Evolutionary conservation across 2,329 filamentous ascomycete species (phyloP), one percentile per base, ranked within the genome.

Genomic region (Fusarium nanum): DNA sequence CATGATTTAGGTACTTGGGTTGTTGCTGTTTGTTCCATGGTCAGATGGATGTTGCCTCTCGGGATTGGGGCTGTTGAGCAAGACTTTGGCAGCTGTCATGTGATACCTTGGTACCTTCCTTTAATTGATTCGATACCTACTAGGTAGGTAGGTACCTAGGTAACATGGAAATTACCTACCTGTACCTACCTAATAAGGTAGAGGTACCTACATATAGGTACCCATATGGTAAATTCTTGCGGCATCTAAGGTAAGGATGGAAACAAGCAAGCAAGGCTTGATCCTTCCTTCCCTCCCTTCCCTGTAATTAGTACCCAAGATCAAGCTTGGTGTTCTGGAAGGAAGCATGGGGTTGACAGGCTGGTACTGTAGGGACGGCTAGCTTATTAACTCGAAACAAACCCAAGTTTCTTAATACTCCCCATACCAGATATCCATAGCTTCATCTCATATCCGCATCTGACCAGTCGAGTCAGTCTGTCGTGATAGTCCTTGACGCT

Each of bases 311-410:
- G 30, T 18, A 37, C 34, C 34, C 34, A 53, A 50, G 37, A 47
- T 49, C 41, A 30, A 52, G 49, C 32, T 52, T 14, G 16, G 23
- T 64, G 40, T 71, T 70, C 55, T 70, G 60, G 67, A 68, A 71
- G 50, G 59, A 41, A 46, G 40, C 50, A 46, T 64, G 44, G 45
- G 32, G 40, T 18, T 42, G 23, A 27, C 45, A 55, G 41, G 50
- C 44, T 32, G 22, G 46, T n/a, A n/a, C n/a, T n/a, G n/a, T 25
- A 30, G 42, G 25, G 46, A 42, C 32, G 25, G 47, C 14, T 28
- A 45, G 32, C 46, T 40, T 16, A 7, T 37, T 25, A 13, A 54
- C 28, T 50, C 47, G 37, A 42, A 27, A 40, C 32, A n/a, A 53
- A 32, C 42, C 52, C 55, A 49, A 58, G 40, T 55, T 20, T 44